phyloP scores from a whole-genome alignment of 306 rosid species.

The Datisca glomerata region DNA sequence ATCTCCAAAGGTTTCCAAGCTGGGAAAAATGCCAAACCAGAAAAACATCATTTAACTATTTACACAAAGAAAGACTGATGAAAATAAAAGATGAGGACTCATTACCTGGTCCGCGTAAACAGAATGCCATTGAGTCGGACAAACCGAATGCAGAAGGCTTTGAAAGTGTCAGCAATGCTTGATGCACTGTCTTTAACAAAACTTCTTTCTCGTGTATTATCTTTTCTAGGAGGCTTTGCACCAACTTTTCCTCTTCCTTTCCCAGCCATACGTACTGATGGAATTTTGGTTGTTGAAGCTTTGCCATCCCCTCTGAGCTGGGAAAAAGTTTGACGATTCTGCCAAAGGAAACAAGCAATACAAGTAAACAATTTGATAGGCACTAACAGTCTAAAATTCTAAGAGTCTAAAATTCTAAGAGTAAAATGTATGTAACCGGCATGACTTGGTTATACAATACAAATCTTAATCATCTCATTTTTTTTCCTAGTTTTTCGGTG shows the following conservation, averaged over 20 bases:
- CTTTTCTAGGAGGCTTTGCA: constrained; percentile 27
- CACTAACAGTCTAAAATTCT: no score
- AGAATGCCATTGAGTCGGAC: constrained; percentile 92
- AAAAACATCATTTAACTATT: no score
- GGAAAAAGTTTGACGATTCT: constrained; percentile 85
- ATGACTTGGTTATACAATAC: no score
- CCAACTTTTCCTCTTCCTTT: constrained; percentile 58
- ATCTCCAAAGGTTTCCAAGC: constrained; percentile 82
- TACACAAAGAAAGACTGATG: constrained; percentile 3
- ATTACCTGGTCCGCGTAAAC: constrained; percentile 83
- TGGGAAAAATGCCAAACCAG: constrained; percentile 13
- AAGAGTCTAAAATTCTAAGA: no score
- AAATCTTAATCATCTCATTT: no score
- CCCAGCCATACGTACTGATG: constrained; percentile 33
- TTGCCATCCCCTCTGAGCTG: constrained; percentile 51
- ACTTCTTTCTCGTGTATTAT: constrained; percentile 19
- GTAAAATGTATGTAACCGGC: no score
- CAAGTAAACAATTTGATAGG: no score
- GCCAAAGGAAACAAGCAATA: no score
- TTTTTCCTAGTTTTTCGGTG: no score
- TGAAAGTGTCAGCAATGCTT: constrained; percentile 33
- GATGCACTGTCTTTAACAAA: constrained; percentile 36
- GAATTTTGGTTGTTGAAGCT: constrained; percentile 40
- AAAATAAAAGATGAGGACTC: not conserved
- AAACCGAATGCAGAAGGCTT: constrained; percentile 54